Evolutionary conservation across 2,329 filamentous ascomycete species (phyloP).

Genomic region (Rhynchosporium graminicola): DNA sequence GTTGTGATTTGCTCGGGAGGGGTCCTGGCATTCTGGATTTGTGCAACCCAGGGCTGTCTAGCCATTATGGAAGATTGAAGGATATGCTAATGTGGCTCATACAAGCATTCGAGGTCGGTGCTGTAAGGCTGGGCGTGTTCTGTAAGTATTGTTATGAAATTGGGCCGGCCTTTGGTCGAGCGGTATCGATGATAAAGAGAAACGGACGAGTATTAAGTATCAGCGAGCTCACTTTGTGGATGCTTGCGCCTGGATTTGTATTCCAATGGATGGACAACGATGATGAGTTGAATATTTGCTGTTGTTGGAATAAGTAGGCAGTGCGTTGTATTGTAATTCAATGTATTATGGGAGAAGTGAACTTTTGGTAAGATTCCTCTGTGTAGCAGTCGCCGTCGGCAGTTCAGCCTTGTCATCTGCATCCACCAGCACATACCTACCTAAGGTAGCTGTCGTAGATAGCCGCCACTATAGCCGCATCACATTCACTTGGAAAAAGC

Average conservation of each 20-base stretch:
- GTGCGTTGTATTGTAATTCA: not conserved
- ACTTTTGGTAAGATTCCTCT: not conserved
- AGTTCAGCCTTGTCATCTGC: not conserved
- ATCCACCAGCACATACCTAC: too few relatives aligned
- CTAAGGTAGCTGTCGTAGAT: too few relatives aligned
- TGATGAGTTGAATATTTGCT: not conserved
- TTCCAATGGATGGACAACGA: slow-evolving; percentile 1
- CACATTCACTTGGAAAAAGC: too few relatives aligned
- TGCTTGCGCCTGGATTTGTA: not conserved
- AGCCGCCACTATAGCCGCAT: too few relatives aligned
- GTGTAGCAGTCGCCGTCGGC: not conserved
- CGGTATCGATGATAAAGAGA: not conserved
- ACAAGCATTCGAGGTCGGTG: slow-evolving; percentile 17
- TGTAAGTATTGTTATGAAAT: too few relatives aligned
- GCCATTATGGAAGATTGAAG: slow-evolving; percentile 26
- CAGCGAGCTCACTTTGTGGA: not conserved
- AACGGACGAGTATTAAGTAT: not conserved
- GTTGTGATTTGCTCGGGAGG: slow-evolving; percentile 56
- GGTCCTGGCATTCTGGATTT: slow-evolving; percentile 56
- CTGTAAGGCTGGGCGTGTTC: not conserved
- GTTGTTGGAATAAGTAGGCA: too few relatives aligned
- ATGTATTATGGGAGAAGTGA: not conserved
- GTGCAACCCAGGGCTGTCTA: slow-evolving; percentile 53
- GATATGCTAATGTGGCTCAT: slow-evolving; percentile 11
- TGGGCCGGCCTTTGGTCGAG: not conserved